These are phyloP conservation scores for Penicillium sp. DNA, from an alignment of 2,329 filamentous ascomycete genomes.

Conservation along the genomic window DNA sequence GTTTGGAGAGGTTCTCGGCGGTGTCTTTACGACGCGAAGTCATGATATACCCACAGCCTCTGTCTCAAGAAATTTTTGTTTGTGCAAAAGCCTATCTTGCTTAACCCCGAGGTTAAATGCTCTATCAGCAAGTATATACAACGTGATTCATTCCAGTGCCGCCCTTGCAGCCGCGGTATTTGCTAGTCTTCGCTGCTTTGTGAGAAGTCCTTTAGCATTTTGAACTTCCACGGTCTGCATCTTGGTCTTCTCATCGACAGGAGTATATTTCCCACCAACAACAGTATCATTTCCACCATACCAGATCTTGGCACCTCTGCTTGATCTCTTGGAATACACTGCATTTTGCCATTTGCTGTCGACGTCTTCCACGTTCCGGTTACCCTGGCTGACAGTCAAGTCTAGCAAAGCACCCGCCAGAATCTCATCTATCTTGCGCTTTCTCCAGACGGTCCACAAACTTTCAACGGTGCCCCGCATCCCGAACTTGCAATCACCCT, in stretches of 20 bases:
- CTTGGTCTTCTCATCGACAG: slow-evolving; percentile 56
- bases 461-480: slow-evolving; percentile 67
- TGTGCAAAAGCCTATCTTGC: slow-evolving; percentile 3
- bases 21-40: slow-evolving; percentile 73
- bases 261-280: slow-evolving; percentile 58
- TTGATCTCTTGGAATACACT: slow-evolving; percentile 27
- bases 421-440: slow-evolving; percentile 85
- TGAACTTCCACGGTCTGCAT: slow-evolving; percentile 62
- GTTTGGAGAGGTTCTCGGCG: slow-evolving; percentile 85
- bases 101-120: neutral
- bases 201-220: slow-evolving; percentile 59
- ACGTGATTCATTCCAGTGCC: slow-evolving; percentile 8
- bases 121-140: slow-evolving; percentile 10
- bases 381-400: slow-evolving; percentile 51
- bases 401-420: slow-evolving; percentile 73
- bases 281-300: slow-evolving; percentile 57
- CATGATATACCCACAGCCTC: slow-evolving; percentile 31
- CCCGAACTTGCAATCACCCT: slow-evolving; percentile 62
- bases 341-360: slow-evolving; percentile 25
- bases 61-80: neutral
- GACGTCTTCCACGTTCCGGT: slow-evolving; percentile 30
- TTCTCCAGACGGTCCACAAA: slow-evolving; percentile 80
- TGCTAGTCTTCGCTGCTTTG: slow-evolving; percentile 48
- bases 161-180: slow-evolving; percentile 23
- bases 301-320: slow-evolving; percentile 55